Conservation (phyloP, 768 basidiomycete genomes). For the Suillus subluteus region DNA sequence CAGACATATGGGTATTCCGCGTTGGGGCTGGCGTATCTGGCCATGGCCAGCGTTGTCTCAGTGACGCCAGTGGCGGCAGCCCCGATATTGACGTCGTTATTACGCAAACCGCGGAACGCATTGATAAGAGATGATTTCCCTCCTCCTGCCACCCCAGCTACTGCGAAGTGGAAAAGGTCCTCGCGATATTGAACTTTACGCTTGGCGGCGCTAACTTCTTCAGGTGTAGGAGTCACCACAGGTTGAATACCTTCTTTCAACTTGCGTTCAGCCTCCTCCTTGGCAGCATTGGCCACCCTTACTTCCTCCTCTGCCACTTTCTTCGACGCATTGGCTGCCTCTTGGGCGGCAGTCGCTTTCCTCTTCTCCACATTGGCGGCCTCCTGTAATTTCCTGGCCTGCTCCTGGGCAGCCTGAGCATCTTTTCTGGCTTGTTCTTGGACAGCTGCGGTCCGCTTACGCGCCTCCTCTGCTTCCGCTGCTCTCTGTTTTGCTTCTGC, state of each 20-base stretch:
- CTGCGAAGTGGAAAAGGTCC: conserved; percentile 34
- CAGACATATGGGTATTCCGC: conserved; percentile 29
- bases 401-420: conserved; percentile 13
- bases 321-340: conserved; percentile 14
- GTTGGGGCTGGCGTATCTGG: conserved; percentile 30
- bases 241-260: conserved; percentile 32
- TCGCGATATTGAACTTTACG: conserved; percentile 25
- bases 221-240: conserved; percentile 24
- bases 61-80: conserved; percentile 34
- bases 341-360: conserved; percentile 19
- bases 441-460: conserved; percentile 10
- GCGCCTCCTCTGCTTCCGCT: conserved; percentile 13
- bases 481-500: conserved; percentile 2
- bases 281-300: conserved; percentile 9
- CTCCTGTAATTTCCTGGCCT: conserved; percentile 2
- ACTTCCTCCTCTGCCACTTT: conserved; percentile 24
- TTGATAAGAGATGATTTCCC: conserved; percentile 42
- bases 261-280: conserved; percentile 21
- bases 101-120: conserved; percentile 35
- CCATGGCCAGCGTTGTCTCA: conserved; percentile 32
- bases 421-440: conserved; percentile 4
- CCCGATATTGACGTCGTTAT: conserved; percentile 16
- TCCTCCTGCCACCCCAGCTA: conserved; percentile 38
- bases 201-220: conserved; percentile 24
- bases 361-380: conserved; percentile 23